Evolutionary conservation across 140 eudicot genomes (phyloP).

Genomic region (Oenanthe javanica): DNA sequence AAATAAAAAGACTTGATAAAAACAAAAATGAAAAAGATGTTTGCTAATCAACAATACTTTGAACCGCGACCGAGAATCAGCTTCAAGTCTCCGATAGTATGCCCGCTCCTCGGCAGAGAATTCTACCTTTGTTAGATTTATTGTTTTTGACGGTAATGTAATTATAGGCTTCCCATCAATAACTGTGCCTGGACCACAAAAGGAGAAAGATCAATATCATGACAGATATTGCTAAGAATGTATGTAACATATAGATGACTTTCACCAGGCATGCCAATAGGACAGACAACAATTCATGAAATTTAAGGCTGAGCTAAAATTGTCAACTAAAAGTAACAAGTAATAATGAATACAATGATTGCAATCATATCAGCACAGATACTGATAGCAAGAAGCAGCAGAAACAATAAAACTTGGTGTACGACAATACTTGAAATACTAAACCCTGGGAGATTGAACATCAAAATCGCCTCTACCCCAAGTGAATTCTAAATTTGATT

Average conservation of each 20-base stretch:
- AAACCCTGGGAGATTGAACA: background rate
- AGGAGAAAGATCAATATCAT: background rate
- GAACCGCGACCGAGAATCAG: slow-evolving; percentile 58
- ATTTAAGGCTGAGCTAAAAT: background rate
- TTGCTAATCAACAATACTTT: background rate
- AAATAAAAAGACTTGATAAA: background rate
- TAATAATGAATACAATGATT: background rate
- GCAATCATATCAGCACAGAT: background rate
- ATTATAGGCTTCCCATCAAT: slow-evolving; percentile 81
- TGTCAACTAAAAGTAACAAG: background rate
- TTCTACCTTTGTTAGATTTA: slow-evolving; percentile 41
- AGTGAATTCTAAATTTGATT: background rate
- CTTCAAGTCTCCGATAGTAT: slow-evolving; percentile 59
- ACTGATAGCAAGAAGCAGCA: background rate
- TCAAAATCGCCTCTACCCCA: background rate
- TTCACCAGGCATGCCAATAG: background rate
- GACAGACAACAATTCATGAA: background rate
- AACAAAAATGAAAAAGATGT: slow-evolving; percentile 7
- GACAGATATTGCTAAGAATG: background rate
- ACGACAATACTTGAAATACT: background rate
- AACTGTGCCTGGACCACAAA: slow-evolving; percentile 40
- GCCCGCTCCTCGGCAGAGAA: slow-evolving; percentile 67
- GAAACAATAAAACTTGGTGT: background rate
- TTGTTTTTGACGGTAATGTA: slow-evolving; percentile 61
- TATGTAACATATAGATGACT: background rate